Evolutionary conservation across 768 basidiomycete genomes (phyloP), one percentile per base, ranked within the genome.

Genomic region (Lactifluus subvellereus): DNA sequence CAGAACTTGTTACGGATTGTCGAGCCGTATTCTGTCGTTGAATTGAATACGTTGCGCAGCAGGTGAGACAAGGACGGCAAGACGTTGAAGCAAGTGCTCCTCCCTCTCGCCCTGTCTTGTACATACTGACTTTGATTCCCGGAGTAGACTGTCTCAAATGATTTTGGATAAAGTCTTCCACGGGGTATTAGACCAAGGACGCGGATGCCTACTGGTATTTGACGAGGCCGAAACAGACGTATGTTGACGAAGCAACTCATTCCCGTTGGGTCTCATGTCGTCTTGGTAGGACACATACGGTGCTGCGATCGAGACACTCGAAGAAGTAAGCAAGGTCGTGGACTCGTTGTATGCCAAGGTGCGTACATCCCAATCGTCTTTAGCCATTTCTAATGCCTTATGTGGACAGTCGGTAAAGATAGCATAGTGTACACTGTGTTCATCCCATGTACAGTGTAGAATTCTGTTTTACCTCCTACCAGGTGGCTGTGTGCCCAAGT

Each of bases 181-280:
- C 65, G 96, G 96, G 6, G 94, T 99, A 1, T 80, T 99, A n/a
- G 96, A 98, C 72, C 96, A 98, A 73, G 94, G 93, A 32, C 83
- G 91, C 3, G 94, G 94, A 0, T 94, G 94, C 70, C 76, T 98
- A 54, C 77, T 97, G 55, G 85, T 98, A n/a, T 98, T 90, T 65
- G 91, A 97, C 61, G 80, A 92, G 73, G 84, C 84, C 1, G 88
- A 91, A 69, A 84, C 84, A 13, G 94, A 97, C 75, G 93, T 93
- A 69, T 60, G 90, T 81, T 47, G 56, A 59, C 37, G n/a, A 38
- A 49, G 20, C n/a, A 8, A 20, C 54, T 61, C 60, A 30, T 42
- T 60, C 57, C 50, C 42, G 54, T 33, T 43, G 52, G 32, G 3
- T n/a, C 43, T 54, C 40, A 22, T 38, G 6, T 60, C 49, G 47